Conservation (phyloP, 352 stramenopile genomes). For the Phytopythium delawarense region DNA sequence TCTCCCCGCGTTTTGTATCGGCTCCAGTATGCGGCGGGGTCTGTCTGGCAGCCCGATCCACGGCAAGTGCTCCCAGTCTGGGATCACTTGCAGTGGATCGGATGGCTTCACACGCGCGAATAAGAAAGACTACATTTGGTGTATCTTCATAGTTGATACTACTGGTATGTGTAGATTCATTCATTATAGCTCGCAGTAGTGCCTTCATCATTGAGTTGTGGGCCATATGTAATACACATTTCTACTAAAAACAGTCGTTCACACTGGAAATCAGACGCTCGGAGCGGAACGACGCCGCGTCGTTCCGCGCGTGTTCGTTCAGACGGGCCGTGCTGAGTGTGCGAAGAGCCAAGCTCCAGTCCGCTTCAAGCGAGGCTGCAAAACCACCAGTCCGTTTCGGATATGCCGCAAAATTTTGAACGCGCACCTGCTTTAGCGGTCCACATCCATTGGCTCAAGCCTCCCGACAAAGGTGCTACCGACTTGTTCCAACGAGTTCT, state of each 20-base stretch:
- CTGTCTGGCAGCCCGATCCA: background rate
- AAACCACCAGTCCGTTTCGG: no score
- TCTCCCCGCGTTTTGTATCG: background rate
- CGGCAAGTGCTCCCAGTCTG: constrained; percentile 1
- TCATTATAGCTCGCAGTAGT: no score
- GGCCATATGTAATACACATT: no score
- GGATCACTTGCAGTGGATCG: constrained; percentile 1
- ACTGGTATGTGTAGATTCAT: no score
- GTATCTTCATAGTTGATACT: background rate
- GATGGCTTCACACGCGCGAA: background rate
- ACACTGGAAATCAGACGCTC: background rate
- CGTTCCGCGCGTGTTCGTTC: constrained; percentile 5
- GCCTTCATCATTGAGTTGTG: no score
- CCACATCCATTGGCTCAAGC: no score
- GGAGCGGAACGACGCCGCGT: background rate
- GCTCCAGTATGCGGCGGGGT: background rate
- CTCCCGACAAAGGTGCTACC: background rate
- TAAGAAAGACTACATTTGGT: background rate
- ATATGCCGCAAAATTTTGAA: no score
- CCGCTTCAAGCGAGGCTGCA: background rate
- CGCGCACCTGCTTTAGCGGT: no score
- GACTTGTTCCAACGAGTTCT: background rate
- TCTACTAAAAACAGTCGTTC: no score
- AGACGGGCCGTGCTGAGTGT: constrained; percentile 1
- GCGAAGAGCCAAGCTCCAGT: background rate